These are phyloP conservation scores for Aspergillus sergii DNA, from an alignment of 2,329 filamentous ascomycete genomes.

Conservation along the genomic window DNA sequence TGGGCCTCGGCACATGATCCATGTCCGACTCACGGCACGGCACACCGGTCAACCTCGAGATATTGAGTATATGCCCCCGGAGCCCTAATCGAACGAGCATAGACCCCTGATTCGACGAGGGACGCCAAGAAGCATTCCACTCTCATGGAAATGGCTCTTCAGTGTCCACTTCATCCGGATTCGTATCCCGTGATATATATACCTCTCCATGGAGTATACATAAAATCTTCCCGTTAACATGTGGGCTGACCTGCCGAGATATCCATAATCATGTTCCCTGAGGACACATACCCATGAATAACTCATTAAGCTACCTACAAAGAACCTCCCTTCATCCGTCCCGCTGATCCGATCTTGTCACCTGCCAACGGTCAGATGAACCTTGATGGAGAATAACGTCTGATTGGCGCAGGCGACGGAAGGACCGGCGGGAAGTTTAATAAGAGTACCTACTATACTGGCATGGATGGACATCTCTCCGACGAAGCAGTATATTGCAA, in stretches of 20 bases:
- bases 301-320: neutral
- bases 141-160: too few species aligned
- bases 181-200: neutral
- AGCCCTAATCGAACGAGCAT: neutral
- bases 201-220: neutral
- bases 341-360: constrained; percentile 22
- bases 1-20: constrained; percentile 9
- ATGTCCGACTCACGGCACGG: neutral
- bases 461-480: neutral
- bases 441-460: too few species aligned
- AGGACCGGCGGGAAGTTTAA: neutral
- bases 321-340: constrained; percentile 24
- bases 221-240: neutral
- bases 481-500: neutral
- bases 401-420: neutral
- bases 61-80: neutral
- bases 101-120: neutral
- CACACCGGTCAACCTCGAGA: neutral
- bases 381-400: neutral
- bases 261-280: too few species aligned
- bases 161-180: neutral
- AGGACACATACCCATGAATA: too few species aligned
- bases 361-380: constrained; percentile 7
- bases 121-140: neutral
- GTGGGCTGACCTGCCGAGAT: neutral